Evolutionary conservation across 1,284 basidiomycete species (phyloP).

Genomic region (Malassezia yamatoensis): DNA sequence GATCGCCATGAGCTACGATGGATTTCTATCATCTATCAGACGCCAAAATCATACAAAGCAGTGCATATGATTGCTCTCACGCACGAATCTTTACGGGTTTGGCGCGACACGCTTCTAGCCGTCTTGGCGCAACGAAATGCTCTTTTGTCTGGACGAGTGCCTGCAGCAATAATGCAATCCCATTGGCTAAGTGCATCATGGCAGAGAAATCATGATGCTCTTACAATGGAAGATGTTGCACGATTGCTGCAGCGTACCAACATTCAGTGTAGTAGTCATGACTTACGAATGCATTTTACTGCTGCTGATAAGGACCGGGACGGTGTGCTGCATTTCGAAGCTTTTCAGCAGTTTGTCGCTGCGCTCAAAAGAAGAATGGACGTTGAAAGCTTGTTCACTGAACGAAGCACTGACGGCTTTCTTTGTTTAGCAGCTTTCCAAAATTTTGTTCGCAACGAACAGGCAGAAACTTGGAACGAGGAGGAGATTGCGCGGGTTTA

Average conservation of each 20-base stretch:
- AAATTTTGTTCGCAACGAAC: slow-evolving; percentile 25
- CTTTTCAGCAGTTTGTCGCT: slow-evolving; percentile 77
- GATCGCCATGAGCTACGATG: slow-evolving; percentile 54
- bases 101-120: slow-evolving; percentile 51
- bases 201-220: slow-evolving; percentile 49
- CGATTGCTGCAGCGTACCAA: slow-evolving; percentile 66
- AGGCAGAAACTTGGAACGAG: slow-evolving; percentile 19
- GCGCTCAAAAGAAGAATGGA: slow-evolving; percentile 73
- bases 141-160: slow-evolving; percentile 23
- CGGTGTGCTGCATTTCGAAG: slow-evolving; percentile 66
- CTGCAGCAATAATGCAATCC: slow-evolving; percentile 52
- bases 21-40: slow-evolving; percentile 68
- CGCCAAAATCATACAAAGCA: slow-evolving; percentile 74
- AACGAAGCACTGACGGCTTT: not conserved
- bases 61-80: slow-evolving; percentile 75
- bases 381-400: slow-evolving; percentile 54
- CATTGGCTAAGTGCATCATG: slow-evolving; percentile 65
- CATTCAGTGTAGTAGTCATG: slow-evolving; percentile 59
- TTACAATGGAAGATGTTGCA: slow-evolving; percentile 65
- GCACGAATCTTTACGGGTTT: slow-evolving; percentile 57
- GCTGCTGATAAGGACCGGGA: slow-evolving; percentile 61
- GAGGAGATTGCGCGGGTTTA: slow-evolving; percentile 4
- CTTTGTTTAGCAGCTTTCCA: slow-evolving; percentile 1
- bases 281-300: slow-evolving; percentile 63
- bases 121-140: slow-evolving; percentile 46